Evolutionary conservation across 2,329 filamentous ascomycete species (phyloP), one percentile per base, ranked within the genome.

Genomic region (Fusarium neocosmosporiellum): DNA sequence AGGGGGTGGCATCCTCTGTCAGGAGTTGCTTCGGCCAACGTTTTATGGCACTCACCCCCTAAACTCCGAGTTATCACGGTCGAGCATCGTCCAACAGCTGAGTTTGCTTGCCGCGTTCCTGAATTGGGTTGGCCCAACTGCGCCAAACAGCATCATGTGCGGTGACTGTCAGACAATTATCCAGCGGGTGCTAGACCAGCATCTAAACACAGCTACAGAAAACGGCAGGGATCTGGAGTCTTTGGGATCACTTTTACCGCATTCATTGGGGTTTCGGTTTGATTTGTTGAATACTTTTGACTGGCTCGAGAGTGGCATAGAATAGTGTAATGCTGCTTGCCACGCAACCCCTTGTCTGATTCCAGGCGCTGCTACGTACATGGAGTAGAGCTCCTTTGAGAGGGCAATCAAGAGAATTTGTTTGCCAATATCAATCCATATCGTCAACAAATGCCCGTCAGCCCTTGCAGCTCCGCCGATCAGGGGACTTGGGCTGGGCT

Each of bases 31-130:
- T 3, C 84, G 83, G 24, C 84, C 85, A 24, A 83, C 83, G 0
- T 76, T 81, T 31, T 75, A 74, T 36, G 78, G 80, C 36, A 68
- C 78, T 7, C 80, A 83, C 48, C 80, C 78, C 1, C 74, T 75
- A 13, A 77, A 80, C 48, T 68, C 80, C 18, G 70, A 76, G 13
- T 78, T 88, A 13, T 86, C 83, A 9, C 81, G 85, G 2, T 87
- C 86, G 1, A 84, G 81, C 46, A 85, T 88, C 24, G 83, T 88
- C 20, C 86, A 88, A 71, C 85, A 88, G 67, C 80, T 88, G 1
- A 87, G 84, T 63, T 81, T 88, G 2, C 80, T 88, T 0, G 82
- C 87, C 8, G 86, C 84, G 0, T 88, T 87, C 65, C 78, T 88
- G 14, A 85, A 86, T 55, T 88, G 86, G 86, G 80, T 88, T 6